Evolutionary conservation across 805 yeast species (phyloP).

Genomic region (Sugiyamaella boreocaroliniensis): DNA sequence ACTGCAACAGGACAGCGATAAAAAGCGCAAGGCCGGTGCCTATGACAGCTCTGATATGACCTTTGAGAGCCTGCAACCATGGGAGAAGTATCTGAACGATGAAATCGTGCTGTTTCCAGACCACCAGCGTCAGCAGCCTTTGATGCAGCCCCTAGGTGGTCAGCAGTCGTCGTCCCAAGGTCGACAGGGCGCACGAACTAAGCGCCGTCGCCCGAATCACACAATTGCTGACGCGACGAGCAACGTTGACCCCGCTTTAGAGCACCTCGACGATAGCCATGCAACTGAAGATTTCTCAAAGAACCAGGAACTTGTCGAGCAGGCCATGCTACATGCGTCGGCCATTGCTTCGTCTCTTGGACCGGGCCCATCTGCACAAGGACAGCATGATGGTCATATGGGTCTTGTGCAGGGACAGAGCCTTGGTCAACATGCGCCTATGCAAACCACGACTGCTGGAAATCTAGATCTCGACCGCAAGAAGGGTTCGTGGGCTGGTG

Average conservation of each 20-base stretch:
- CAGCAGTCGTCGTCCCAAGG: not conserved
- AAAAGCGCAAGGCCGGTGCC: conserved; percentile 8
- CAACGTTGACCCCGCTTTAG: conserved; percentile 54
- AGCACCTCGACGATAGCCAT: conserved; percentile 39
- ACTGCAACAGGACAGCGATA: conserved; percentile 34
- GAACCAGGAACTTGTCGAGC: conserved; percentile 12
- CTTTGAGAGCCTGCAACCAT: conserved; percentile 12
- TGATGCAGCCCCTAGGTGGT: not conserved
- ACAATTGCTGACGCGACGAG: conserved; percentile 17
- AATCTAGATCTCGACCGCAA: not conserved
- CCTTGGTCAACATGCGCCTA: not conserved
- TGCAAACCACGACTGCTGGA: not conserved
- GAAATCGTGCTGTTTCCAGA: conserved; percentile 12
- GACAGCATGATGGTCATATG: not conserved
- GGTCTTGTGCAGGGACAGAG: not conserved
- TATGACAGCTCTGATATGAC: conserved; percentile 3
- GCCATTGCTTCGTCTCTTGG: conserved; percentile 14
- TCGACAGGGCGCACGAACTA: not conserved
- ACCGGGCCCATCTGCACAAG: not conserved
- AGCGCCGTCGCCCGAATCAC: conserved; percentile 1
- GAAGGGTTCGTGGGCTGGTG: conserved; percentile 21
- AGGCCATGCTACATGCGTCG: conserved; percentile 19
- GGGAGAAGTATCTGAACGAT: conserved; percentile 20
- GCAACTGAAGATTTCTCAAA: conserved; percentile 2
- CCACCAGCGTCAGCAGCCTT: conserved; percentile 4